A percentile compares a stretch with the other conserved stretches of the same genome.
These are phyloP conservation scores for Calocybe gambosa DNA, from an alignment of 1,284 basidiomycete genomes.

Conservation along the genomic window DNA sequence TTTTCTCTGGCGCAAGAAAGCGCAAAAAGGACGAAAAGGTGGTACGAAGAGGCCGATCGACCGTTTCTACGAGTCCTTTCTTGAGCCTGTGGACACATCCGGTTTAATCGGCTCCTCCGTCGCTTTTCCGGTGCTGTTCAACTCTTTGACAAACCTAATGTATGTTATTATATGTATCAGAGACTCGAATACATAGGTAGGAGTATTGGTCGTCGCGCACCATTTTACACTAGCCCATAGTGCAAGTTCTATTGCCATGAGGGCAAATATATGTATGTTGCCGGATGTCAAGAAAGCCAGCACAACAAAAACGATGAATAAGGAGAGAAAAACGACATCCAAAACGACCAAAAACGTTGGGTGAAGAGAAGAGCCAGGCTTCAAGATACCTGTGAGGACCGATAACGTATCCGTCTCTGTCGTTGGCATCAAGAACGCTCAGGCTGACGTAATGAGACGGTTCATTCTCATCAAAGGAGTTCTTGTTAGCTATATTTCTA, in stretches of 20 bases:
- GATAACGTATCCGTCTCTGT: slow-evolving; percentile 13
- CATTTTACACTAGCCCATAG: slow-evolving; percentile 78
- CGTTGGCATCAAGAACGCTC: slow-evolving; percentile 4
- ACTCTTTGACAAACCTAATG: slow-evolving; percentile 48
- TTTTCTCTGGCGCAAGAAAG: slow-evolving; percentile 82
- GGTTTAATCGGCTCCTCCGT: slow-evolving; percentile 15
- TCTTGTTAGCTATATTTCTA: too few species aligned
- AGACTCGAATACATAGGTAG: slow-evolving; percentile 14
- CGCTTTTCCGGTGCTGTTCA: slow-evolving; percentile 29
- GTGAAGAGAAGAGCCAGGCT: slow-evolving; percentile 67
- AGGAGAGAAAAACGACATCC: slow-evolving; percentile 50
- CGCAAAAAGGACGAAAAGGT: slow-evolving; percentile 66
- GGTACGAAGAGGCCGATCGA: slow-evolving; percentile 73
- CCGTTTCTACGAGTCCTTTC: slow-evolving; percentile 26
- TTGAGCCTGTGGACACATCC: slow-evolving; percentile 4
- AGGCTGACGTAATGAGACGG: background rate
- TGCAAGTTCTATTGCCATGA: slow-evolving; percentile 57
- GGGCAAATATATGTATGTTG: slow-evolving; percentile 55
- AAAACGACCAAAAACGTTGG: slow-evolving; percentile 61
- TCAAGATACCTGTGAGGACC: slow-evolving; percentile 50
- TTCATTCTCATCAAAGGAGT: too few species aligned
- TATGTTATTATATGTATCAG: slow-evolving; percentile 15
- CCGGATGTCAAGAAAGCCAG: slow-evolving; percentile 52
- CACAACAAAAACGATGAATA: slow-evolving; percentile 53
- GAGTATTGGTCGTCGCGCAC: slow-evolving; percentile 31